Percentiles rank a stretch among this genome's conserved stretches.
Evolutionary conservation across 441 rosid species (phyloP).

Genomic region (Pelargonium citronellum): DNA sequence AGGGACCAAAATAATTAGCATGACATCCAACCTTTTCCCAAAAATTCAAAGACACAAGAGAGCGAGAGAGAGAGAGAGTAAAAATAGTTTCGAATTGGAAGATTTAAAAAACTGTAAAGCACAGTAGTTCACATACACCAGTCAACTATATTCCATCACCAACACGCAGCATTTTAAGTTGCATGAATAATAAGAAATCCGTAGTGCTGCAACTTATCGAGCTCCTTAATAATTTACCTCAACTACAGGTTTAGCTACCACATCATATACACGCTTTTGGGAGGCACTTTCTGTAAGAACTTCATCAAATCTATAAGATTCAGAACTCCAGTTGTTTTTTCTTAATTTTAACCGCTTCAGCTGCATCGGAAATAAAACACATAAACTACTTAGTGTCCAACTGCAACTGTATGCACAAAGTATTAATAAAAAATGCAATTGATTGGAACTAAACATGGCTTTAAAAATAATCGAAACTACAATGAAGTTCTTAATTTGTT

Average conservation of each 20-base stretch:
- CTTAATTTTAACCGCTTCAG: slow-evolving; percentile 88
- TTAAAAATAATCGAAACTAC: neutral
- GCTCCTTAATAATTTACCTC: slow-evolving; percentile 46
- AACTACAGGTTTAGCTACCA: slow-evolving; percentile 97
- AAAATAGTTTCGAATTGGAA: neutral
- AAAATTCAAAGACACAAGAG: neutral
- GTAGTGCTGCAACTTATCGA: neutral
- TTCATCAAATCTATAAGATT: slow-evolving; percentile 94
- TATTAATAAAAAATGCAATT: neutral
- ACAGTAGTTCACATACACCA: slow-evolving; percentile 12
- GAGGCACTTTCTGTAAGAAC: slow-evolving; percentile 86
- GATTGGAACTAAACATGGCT: slow-evolving; percentile 15
- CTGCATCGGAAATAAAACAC: slow-evolving; percentile 26
- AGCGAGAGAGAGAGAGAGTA: neutral
- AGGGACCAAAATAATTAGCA: slow-evolving; percentile 14
- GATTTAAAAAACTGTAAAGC: neutral
- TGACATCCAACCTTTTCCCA: neutral
- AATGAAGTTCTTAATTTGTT: slow-evolving; percentile 6
- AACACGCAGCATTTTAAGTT: neutral
- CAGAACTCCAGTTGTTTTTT: slow-evolving; percentile 93
- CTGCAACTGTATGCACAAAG: neutral
- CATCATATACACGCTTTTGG: slow-evolving; percentile 96
- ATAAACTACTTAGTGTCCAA: neutral
- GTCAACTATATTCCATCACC: slow-evolving; percentile 2
- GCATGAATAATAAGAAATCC: neutral